Evolutionary conservation across 179 eudicot genomes (phyloP).

Genomic region (Camellia oleifera): DNA sequence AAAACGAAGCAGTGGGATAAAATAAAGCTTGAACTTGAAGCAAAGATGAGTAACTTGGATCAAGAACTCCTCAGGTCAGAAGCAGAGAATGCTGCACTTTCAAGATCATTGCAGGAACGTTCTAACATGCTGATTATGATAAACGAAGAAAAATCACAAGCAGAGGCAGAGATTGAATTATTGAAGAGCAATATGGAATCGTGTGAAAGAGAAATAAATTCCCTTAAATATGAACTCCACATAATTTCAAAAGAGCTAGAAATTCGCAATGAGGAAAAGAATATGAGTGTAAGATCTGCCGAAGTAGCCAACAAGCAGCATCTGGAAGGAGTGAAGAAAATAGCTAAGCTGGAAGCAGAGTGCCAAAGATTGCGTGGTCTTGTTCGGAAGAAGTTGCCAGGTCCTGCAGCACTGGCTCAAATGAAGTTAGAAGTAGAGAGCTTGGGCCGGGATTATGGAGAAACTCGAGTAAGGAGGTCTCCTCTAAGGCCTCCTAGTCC

Average conservation of each 20-base stretch:
- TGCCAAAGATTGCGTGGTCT: constrained; percentile 91
- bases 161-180: constrained; percentile 78
- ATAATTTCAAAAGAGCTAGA: constrained; percentile 79
- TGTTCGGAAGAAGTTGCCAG: constrained; percentile 90
- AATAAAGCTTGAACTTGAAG: constrained; percentile 71
- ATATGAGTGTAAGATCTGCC: constrained; percentile 82
- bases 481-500: constrained; percentile 69
- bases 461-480: constrained; percentile 63
- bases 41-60: constrained; percentile 52
- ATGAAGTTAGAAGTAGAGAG: constrained; percentile 95
- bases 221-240: constrained; percentile 87
- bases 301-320: constrained; percentile 92
- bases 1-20: constrained; percentile 70
- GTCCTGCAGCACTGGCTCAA: constrained; percentile 98
- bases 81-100: constrained; percentile 75
- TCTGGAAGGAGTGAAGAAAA: constrained; percentile 78
- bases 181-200: constrained; percentile 71
- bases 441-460: constrained; percentile 79
- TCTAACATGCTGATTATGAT: constrained; percentile 78
- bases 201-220: constrained; percentile 79
- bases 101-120: constrained; percentile 88
- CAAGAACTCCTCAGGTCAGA: constrained; percentile 72
- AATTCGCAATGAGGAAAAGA: constrained; percentile 90
- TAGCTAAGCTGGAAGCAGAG: constrained; percentile 87
- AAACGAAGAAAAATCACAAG: constrained; percentile 76